Evolutionary conservation across 2,329 filamentous ascomycete species (phyloP).

Genomic region (Aureobasidium vineae): DNA sequence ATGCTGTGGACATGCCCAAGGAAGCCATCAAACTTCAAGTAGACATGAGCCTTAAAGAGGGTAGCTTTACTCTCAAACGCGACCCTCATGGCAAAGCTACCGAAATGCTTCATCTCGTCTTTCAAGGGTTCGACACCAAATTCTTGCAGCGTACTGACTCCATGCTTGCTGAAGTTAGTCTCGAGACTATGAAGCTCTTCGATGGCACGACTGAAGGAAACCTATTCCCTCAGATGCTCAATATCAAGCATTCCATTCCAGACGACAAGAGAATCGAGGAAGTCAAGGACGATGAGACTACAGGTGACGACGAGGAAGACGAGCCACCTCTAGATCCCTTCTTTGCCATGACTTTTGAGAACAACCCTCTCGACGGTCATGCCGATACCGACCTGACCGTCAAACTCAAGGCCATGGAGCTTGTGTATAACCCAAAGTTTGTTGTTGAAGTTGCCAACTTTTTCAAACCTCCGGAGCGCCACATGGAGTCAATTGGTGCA

Average conservation of each 20-base stretch:
- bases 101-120: conserved; percentile 86
- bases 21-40: conserved; percentile 92
- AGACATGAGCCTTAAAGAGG: conserved; percentile 88
- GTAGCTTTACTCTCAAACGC: conserved; percentile 90
- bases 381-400: conserved; percentile 88
- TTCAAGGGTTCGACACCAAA: conserved; percentile 91
- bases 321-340: conserved; percentile 68
- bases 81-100: conserved; percentile 73
- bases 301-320: conserved; percentile 45
- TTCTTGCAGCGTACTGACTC: conserved; percentile 89
- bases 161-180: conserved; percentile 79
- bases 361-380: conserved; percentile 89
- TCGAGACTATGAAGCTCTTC: conserved; percentile 90
- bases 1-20: conserved; percentile 82
- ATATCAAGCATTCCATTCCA: conserved; percentile 73
- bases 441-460: conserved; percentile 89
- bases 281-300: conserved; percentile 49
- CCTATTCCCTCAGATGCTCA: conserved; percentile 90
- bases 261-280: conserved; percentile 52
- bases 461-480: conserved; percentile 91
- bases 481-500: conserved; percentile 97
- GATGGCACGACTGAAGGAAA: conserved; percentile 92
- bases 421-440: conserved; percentile 96
- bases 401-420: conserved; percentile 91
- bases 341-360: conserved; percentile 89